Conservation (phyloP, 305 asterid genomes). For the Vinca major region DNA sequence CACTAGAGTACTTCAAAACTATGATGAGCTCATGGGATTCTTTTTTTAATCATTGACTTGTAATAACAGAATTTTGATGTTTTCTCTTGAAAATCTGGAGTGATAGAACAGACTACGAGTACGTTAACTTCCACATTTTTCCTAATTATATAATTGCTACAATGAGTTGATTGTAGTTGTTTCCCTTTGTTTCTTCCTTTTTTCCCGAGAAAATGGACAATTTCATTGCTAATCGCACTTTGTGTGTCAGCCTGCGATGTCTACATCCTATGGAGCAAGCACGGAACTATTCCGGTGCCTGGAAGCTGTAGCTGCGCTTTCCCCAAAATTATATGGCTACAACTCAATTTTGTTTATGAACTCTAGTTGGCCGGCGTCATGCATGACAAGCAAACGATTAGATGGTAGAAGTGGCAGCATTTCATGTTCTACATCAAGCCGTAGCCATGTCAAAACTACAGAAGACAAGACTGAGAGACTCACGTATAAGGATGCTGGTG, state of each 20-base stretch:
- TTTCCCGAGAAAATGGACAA: no score
- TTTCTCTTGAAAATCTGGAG: no score
- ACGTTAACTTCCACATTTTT: no score
- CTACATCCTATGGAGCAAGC: conserved; percentile 32
- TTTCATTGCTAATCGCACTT: no score
- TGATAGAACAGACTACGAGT: no score
- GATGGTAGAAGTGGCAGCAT: conserved; percentile 12
- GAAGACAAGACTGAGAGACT: conserved; percentile 35
- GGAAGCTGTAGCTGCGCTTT: conserved; percentile 15
- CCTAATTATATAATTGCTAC: no score
- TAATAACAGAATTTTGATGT: no score
- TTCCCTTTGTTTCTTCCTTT: no score
- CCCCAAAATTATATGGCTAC: conserved; percentile 11
- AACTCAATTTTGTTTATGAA: conserved; percentile 21
- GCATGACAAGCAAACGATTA: conserved; percentile 17
- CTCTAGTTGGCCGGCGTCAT: conserved; percentile 22
- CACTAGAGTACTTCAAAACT: no score
- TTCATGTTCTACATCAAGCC: conserved; percentile 27
- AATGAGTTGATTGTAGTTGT: no score
- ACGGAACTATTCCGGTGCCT: conserved; percentile 32
- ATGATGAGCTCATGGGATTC: no score
- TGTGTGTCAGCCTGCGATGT: conserved; percentile 25
- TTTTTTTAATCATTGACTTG: no score
- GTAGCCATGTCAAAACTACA: conserved; percentile 19
- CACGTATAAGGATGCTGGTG: conserved; percentile 91